Evolutionary conservation across 768 basidiomycete genomes (phyloP), one percentile per base, ranked within the genome.

Genomic region (Omphalotus guepiniiformis): DNA sequence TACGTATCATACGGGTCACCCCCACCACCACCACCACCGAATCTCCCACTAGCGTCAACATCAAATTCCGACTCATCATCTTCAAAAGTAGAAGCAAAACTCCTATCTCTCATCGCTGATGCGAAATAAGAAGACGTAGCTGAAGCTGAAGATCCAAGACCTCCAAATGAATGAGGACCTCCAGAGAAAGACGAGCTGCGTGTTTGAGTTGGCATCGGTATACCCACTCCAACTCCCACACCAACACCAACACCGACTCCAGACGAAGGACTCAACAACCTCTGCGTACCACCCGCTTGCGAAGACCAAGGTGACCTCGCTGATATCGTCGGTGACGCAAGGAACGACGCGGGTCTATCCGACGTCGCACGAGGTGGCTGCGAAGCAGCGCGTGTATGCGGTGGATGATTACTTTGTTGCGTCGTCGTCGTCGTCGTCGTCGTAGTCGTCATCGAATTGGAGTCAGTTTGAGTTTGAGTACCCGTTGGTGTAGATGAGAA

Each of bases 11-110:
- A 34, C 13, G 8, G 25, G 29, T 16, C 44, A 6, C 35, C 35
- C 21, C 35, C n/a, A 5, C 35, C 35, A 32, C 8, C n/a, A 32
- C 30, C 30, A 8, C 37, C 37, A 39, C 9, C 37, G 8, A 11
- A 7, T 18, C 11, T 18, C 8, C 37, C 19, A 38, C 25, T 22
- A n/a, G 36, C 34, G 4, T 19, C 19, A 38, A 30, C 29, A 7
- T 39, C 26, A 6, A 63, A 67, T 44, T 86, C 85, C 1, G 77
- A 79, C 64, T 90, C 88, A 62, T 90, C 88, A 55, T 90, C 87
- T 66, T 90, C 88, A 55, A 85, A 79, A 1, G 86, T 90, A 19
- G 85, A 87, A 4, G 83, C 76, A 63, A 90, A 89, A 8, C 70
- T 61, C 26, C 80, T 68, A 45, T 83, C 84, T 34, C 83, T 80